Base-by-base conservation (phyloP, 176 grass and related monocot genomes). In the Zoysia pacifica region DNA sequence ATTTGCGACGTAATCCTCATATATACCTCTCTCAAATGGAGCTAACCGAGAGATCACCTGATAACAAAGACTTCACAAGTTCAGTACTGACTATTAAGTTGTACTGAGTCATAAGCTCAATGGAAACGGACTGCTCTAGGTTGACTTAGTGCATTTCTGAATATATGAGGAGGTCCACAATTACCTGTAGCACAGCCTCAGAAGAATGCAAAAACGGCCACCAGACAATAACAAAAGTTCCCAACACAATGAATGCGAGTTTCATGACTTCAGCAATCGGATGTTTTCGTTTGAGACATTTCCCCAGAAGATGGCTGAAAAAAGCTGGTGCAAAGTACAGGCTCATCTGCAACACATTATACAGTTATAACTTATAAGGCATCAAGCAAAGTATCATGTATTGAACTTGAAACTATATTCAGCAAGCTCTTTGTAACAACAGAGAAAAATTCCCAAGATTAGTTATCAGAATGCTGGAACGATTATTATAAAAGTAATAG, bases 11-110 rank as follows among this genome's bases (percentile, higher is more conserved):
- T 94, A 98, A 81, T 98, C 95, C 81, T 98, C 92, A 37, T 92
- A 98, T 70, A 98, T 75, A 47, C 95, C 95, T 85, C 95, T 91
- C 78, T 98, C 95, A 83, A 98, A 98, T 48, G 92, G 95, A 82
- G 95, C 92, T 78, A 98, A 83, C 65, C 90, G 71, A 64, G 81
- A 89, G 67, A 98, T 43, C 51, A 94, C 95, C 95, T 98, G 75
- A 38, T 69, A 85, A 83, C 18, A 69, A 19, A 85, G 15, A 76
- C 0, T 56, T 68, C 72, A 70, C 10, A 75, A 51, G 56, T 76
- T 87, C 73, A 87, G 60, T 49, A 52, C 9, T 18, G 6, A 63
- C 45, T 19, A 28, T 54, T 49, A 87, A 39, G 13, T 74, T 50
- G 55, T 65, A 67, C 12, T 50, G 67, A 67, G 73, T 42, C 53